Evolutionary conservation across 805 yeast species (phyloP), one percentile per base, ranked within the genome.

Genomic region (Monosporozyma aquatica): DNA sequence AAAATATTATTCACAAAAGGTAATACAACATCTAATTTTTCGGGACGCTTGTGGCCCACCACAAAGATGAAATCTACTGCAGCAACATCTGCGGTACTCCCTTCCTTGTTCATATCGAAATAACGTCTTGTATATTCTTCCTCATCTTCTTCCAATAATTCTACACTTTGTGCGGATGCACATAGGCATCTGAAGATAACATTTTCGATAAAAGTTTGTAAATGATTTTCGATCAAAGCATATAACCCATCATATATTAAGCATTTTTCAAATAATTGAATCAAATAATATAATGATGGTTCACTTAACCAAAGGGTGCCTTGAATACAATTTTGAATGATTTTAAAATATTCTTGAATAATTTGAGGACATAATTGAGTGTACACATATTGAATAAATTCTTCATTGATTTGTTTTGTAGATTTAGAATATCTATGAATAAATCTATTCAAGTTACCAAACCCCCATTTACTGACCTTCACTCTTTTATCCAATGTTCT

Each of bases 401-500:
- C 75, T 17, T 71, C 72, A 50, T 52, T 53, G 59, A 52, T 56
- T 24, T 48, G 42, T 63, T 68, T 64, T 48, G 47, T 78, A 56
- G 40, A 75, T 77, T 60, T 55, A n/a, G 57, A 44, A 57, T 77
- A 87, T 50, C 85, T 74, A 41, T 74, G 71, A 53, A 83, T 80
- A 15, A 87, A 66, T 51, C 90, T 74, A 52, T 73, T 74, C 40
- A 89, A 58, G 58, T 87, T 87, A 30, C 84, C 87, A 51, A 78
- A 78, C 4, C 90, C 79, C 97, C 98, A 90, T 61, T 92, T 92
- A 66, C 71, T 89, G 54, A 76, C 78, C 62, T 78, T 90, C 57
- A 69, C 80, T 73, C 81, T 67, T 53, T 54, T 69, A 50, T 59
- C 73, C 30, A 64, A 58, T 39, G 58, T 54, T 44, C 76, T 69